Evolutionary conservation across 1,284 basidiomycete species (phyloP).

Genomic region (Ceratobasidium sp.): DNA sequence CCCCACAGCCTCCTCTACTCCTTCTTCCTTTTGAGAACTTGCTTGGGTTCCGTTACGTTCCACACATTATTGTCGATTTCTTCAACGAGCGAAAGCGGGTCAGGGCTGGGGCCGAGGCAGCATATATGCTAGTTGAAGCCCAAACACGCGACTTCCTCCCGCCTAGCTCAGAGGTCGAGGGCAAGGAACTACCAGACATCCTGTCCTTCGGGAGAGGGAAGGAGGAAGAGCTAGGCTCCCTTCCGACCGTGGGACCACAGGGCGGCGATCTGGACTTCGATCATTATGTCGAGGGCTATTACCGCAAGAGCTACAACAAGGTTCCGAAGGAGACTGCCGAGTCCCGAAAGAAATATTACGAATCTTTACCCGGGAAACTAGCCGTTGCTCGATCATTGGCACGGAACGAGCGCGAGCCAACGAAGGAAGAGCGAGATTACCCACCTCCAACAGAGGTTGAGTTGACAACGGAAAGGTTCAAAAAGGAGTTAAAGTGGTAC

Average conservation of each 20-base stretch:
- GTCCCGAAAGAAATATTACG: slow-evolving; percentile 83
- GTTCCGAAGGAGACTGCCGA: slow-evolving; percentile 74
- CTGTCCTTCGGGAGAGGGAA: slow-evolving; percentile 39
- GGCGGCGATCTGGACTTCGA: slow-evolving; percentile 80
- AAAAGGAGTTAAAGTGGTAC: slow-evolving; percentile 89
- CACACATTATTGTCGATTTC: slow-evolving; percentile 90
- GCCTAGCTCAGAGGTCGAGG: slow-evolving; percentile 49
- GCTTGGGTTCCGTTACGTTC: slow-evolving; percentile 89
- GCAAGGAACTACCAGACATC: slow-evolving; percentile 8
- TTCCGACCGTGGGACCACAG: slow-evolving; percentile 31
- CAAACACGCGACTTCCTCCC: slow-evolving; percentile 73
- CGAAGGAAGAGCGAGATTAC: slow-evolving; percentile 83
- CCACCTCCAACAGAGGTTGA: slow-evolving; percentile 91
- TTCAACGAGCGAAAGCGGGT: slow-evolving; percentile 92
- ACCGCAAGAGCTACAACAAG: slow-evolving; percentile 73
- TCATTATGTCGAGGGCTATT: slow-evolving; percentile 73
- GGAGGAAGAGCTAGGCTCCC: slow-evolving; percentile 14
- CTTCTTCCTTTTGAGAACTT: slow-evolving; percentile 90
- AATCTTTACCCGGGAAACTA: slow-evolving; percentile 77
- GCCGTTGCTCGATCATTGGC: slow-evolving; percentile 81
- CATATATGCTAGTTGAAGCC: slow-evolving; percentile 78
- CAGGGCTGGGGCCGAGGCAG: slow-evolving; percentile 83
- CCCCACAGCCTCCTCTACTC: slow-evolving; percentile 85
- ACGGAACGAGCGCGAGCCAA: slow-evolving; percentile 83
- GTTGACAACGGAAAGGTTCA: slow-evolving; percentile 82